phyloP scores from a whole-genome alignment of 23 red algal species.

The Porphyridium purpureum region DNA sequence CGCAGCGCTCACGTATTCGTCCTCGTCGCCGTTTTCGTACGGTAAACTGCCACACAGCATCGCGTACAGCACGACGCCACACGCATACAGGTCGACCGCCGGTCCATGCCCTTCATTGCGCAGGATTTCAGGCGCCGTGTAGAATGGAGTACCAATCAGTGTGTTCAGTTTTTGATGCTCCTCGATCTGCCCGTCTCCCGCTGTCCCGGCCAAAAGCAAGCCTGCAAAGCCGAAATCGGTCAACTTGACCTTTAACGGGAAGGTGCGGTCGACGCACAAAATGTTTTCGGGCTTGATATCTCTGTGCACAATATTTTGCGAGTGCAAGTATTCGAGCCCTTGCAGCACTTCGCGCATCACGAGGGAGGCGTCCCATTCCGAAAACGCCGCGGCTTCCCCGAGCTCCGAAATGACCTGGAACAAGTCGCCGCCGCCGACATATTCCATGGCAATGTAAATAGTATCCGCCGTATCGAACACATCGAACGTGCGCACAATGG shows the following conservation, averaged over 20 bases:
- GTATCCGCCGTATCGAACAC: slow-evolving; percentile 44
- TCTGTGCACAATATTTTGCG: slow-evolving; percentile 51
- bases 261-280: slow-evolving; percentile 15
- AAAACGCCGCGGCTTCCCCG: slow-evolving; percentile 25
- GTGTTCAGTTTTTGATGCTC: slow-evolving; percentile 19
- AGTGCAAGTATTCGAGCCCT: slow-evolving; percentile 52
- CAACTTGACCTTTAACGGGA: slow-evolving; percentile 53
- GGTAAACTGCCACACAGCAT: slow-evolving; percentile 81
- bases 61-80: slow-evolving; percentile 83
- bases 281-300: slow-evolving; percentile 55
- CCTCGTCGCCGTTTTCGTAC: slow-evolving; percentile 22
- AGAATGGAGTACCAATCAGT: slow-evolving; percentile 79
- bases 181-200: too few species aligned
- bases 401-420: slow-evolving; percentile 59
- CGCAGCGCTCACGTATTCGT: too few species aligned
- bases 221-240: slow-evolving; percentile 43
- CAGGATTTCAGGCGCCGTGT: slow-evolving; percentile 88
- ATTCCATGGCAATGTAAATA: slow-evolving; percentile 75
- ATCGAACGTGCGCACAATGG: slow-evolving; percentile 54
- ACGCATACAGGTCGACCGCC: slow-evolving; percentile 78
- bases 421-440: slow-evolving; percentile 46
- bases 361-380: too few species aligned
- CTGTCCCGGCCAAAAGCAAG: slow-evolving; percentile 16
- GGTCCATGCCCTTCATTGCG: slow-evolving; percentile 42
- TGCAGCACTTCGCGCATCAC: slow-evolving; percentile 33